Conservation (phyloP, 2,329 filamentous ascomycete species). For the Gaeumannomyces tritici region DNA sequence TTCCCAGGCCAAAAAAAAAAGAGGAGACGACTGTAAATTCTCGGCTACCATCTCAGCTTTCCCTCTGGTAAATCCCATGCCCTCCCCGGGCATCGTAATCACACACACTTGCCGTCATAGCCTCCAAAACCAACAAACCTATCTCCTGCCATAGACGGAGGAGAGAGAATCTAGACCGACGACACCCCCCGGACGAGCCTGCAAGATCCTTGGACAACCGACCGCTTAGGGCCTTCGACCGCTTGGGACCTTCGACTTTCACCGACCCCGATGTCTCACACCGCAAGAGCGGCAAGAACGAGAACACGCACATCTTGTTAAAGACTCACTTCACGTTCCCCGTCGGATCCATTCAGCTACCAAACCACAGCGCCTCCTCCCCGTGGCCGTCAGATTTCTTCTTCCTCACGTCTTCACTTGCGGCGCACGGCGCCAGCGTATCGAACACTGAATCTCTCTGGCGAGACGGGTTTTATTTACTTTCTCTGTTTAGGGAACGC, state of each 20-base stretch:
- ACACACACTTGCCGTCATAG: neutral
- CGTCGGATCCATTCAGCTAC: neutral
- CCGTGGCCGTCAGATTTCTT: neutral
- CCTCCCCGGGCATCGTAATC: neutral
- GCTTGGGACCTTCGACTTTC: neutral
- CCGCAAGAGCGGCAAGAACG: neutral
- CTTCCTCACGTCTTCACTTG: neutral
- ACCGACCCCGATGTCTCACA: neutral
- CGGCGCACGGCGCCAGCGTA: neutral
- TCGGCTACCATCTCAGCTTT: neutral
- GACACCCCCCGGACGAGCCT: neutral
- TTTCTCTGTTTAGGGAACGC: neutral
- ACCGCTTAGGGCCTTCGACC: neutral
- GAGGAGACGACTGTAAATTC: neutral
- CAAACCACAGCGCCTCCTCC: neutral
- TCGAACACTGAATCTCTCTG: neutral
- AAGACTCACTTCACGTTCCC: neutral
- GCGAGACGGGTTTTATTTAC: neutral
- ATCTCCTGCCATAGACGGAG: neutral
- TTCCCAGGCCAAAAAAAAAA: neutral
- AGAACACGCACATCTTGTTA: neutral
- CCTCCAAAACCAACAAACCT: neutral
- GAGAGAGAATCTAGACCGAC: neutral
- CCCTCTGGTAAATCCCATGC: neutral
- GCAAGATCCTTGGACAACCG: neutral